Evolutionary conservation across 2,329 filamentous ascomycete species (phyloP), one percentile per base, ranked within the genome.

Genomic region (Aureobasidium subglaciale): DNA sequence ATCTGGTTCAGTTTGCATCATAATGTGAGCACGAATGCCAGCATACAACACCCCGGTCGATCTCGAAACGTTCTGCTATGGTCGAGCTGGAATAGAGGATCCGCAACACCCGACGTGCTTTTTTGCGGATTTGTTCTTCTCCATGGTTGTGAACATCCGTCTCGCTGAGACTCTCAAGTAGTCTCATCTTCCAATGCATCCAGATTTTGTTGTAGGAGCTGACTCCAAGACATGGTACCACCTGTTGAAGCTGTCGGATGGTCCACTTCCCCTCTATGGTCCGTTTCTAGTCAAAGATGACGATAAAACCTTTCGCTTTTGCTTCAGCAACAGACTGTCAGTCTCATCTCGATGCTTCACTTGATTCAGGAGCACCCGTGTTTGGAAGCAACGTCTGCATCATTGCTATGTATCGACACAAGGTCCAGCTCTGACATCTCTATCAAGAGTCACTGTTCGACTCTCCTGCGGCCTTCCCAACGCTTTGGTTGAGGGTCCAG

Each of bases 111-210:
- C 8, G 6, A 2, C 15, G 32, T 38, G 5, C 32, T 29, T 27
- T 50, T 20, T 27, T 50, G 46, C 46, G 22, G 46, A 32, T 50
- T n/a, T 38, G n/a, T n/a, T 38, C 8, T 15, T 38, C 45, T n/a
- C n/a, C 46, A 13, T 18, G 22, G 13, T 50, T 9, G 9, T 25
- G 13, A 20, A 29, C 38, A 18, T 25, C 20, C 18, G 29, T 50
- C 29, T 5, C 22, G 22, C 46, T 50, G 46, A 50, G 29, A 38
- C 46, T 34, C 2, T 5, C 3, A 27, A 38, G 11, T 32, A 10
- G 34, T 50, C 46, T 50, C 32, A 34, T 29, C 9, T 15, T 27
- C n/a, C n/a, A 9, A 6, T 7, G 4, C 10, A 34, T 38, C 46
- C 34, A 38, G 22, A 38, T 37, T 9, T 2, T 18, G 20, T 38